A percentile compares a stretch with the other conserved stretches of the same genome.
phyloP scores from a whole-genome alignment of 2,329 filamentous ascomycete genomes.

The Blastomyces silverae region DNA sequence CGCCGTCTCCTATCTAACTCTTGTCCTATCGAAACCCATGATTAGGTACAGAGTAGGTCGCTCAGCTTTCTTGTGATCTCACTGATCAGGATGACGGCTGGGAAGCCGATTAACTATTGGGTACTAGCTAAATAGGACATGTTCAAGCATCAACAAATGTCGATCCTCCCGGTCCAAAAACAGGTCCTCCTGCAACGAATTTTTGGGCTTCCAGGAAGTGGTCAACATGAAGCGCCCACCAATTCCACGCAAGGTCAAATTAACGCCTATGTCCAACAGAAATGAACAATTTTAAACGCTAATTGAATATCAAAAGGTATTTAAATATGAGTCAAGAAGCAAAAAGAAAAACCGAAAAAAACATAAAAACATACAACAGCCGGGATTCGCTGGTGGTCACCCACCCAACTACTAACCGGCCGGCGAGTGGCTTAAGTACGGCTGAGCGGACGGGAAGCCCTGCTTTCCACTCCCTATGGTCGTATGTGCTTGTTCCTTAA shows the following conservation, averaged over 20 bases:
- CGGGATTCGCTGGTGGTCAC: too few relatives aligned
- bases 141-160: not conserved
- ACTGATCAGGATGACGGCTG: not conserved
- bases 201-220: not conserved
- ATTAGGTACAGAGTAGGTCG: not conserved
- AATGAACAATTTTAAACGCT: too few relatives aligned
- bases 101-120: not conserved
- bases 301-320: too few relatives aligned
- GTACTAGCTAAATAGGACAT: not conserved
- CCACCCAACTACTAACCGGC: too few relatives aligned
- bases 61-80: not conserved
- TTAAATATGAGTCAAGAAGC: too few relatives aligned
- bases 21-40: not conserved
- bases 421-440: not conserved
- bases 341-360: not conserved
- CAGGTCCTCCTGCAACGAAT: not conserved
- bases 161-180: not conserved
- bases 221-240: too few relatives aligned
- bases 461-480: not conserved
- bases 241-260: too few relatives aligned
- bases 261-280: too few relatives aligned
- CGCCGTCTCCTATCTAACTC: not conserved
- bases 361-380: too few relatives aligned
- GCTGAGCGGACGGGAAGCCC: conserved; percentile 4
- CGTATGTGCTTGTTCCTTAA: not conserved